Evolutionary conservation across 176 grass and related monocot genomes (phyloP), one percentile per base, ranked within the genome.

Genomic region (Rhynchospora breviuscula): DNA sequence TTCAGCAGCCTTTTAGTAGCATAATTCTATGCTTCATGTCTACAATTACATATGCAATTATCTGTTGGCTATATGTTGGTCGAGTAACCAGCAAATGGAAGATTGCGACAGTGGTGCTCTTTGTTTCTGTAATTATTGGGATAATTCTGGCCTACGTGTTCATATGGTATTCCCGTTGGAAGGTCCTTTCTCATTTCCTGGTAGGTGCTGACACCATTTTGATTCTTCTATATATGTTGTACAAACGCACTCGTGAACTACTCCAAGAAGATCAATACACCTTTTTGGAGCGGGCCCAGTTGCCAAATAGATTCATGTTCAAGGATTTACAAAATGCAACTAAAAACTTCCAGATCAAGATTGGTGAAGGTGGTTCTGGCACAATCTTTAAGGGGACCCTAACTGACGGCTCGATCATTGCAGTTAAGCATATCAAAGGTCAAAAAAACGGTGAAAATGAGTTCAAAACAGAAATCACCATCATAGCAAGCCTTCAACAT

Each of bases 401-500:
- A 19, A 86, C 87, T 46, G 92, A 91, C 68, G 92, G 85, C 84
- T 76, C 92, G 1, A 59, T 31, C n/a, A 80, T 91, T 48, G 85
- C 92, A 49, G 83, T 94, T 15, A 91, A 94, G 71, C 48, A 79
- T 60, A 87, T 91, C 40, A 65, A 29, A 9, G 81, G 19, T 53
- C 23, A 59, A 79, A 0, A 72, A 26, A 77, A 25, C 10, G 89
- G 85, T 15, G 87, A 89, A 67, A 63, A 23, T 3, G 91, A 90
- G 58, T 93, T 90, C 70, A 84, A 69, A 35, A 63, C 74, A 9
- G 88, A 90, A 73, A 35, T 89, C 21, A 68, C 70, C 59, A 82
- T 88, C 43, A 81, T 93, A 26, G 88, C 89, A 8, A 82, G 40
- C 68, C 45, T 93, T 35, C 91, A 90, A 10, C 91, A 93, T 79